A percentile compares a stretch with the other conserved stretches of the same genome.
These are phyloP conservation scores for Fonsecaea erecta DNA, from an alignment of 2,329 filamentous ascomycete species.

Conservation along the genomic window DNA sequence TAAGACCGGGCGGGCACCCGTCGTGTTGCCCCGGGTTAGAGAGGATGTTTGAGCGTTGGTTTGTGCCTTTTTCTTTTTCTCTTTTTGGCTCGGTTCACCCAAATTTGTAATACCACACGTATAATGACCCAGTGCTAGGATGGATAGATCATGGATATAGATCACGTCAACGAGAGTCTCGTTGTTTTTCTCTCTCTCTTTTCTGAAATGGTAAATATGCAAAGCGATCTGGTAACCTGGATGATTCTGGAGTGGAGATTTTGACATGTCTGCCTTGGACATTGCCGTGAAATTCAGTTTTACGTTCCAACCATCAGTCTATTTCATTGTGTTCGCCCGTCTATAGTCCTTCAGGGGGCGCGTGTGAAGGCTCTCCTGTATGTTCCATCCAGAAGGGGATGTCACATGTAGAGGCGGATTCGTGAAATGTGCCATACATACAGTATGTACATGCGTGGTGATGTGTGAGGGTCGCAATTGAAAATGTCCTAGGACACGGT, in stretches of 20 bases:
- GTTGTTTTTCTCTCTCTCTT: not conserved
- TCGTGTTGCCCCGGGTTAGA: not conserved
- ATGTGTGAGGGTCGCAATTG: too few species aligned
- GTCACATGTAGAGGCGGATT: not conserved
- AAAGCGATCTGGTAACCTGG: not conserved
- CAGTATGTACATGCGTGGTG: too few species aligned
- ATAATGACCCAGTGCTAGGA: not conserved
- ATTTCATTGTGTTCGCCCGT: too few species aligned
- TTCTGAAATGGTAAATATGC: not conserved
- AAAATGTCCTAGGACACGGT: not conserved
- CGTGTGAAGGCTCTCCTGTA: too few species aligned
- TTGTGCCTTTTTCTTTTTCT: too few species aligned
- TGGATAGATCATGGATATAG: not conserved
- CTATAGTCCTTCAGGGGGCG: too few species aligned
- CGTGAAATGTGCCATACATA: too few species aligned
- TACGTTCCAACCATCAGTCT: too few species aligned
- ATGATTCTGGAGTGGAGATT: too few species aligned
- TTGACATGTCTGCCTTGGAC: not conserved
- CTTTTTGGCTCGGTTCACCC: too few species aligned
- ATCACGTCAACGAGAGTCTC: not conserved
- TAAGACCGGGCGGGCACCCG: not conserved
- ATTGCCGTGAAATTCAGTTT: not conserved
- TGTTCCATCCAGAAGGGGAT: too few species aligned
- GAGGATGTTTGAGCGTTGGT: slow-evolving; percentile 1
- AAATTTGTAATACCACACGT: not conserved